Evolutionary conservation across 306 rosid genomes (phyloP).

Genomic region (Luffa aegyptiaca): DNA sequence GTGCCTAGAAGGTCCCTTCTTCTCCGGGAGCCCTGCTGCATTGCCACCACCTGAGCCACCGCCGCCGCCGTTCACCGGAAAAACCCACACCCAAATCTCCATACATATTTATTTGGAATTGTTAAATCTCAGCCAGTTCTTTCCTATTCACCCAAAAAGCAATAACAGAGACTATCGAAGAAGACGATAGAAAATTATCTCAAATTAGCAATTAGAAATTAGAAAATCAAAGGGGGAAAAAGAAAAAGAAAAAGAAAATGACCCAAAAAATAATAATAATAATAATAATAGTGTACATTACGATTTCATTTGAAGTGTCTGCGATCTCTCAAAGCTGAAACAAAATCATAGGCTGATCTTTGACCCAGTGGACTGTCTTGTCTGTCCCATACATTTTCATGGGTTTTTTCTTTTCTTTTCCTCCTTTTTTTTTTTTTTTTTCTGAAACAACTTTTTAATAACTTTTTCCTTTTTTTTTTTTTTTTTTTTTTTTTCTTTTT

Average conservation of each 20-base stretch:
- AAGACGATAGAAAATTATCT: not conserved
- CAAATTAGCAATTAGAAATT: not conserved
- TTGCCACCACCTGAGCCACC: slow-evolving; percentile 65
- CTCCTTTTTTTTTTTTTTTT: no score
- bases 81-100: not conserved
- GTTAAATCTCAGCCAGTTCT: not conserved
- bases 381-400: slow-evolving; percentile 12
- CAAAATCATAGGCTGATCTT: slow-evolving; percentile 1
- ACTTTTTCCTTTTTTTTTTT: not conserved
- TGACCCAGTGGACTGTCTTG: slow-evolving; percentile 15
- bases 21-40: slow-evolving; percentile 66
- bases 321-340: not conserved
- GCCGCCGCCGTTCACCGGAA: not conserved
- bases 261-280: not conserved
- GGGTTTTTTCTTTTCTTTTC: not conserved
- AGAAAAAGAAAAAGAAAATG: not conserved
- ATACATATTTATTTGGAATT: not conserved
- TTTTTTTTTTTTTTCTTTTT: slow-evolving; percentile 2
- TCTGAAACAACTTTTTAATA: not conserved
- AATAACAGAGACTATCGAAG: slow-evolving; percentile 4
- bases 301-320: not conserved
- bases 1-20: slow-evolving; percentile 58
- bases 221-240: not conserved
- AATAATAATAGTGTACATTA: not conserved
- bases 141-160: not conserved